phyloP scores from a whole-genome alignment of 2,329 filamentous ascomycete genomes.

The Coniella vitis region DNA sequence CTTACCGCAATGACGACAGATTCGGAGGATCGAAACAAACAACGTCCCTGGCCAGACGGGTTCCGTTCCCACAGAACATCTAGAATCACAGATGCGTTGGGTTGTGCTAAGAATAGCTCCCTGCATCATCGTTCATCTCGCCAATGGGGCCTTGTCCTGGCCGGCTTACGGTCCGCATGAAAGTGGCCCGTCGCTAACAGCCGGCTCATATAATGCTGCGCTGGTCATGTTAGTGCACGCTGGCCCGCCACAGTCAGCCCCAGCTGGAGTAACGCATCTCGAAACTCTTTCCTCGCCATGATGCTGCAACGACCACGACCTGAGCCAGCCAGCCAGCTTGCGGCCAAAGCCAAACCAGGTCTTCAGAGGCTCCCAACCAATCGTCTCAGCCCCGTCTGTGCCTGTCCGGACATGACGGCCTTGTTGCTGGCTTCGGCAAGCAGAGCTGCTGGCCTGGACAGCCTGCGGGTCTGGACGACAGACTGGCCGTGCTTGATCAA shows the following conservation, averaged over 20 bases:
- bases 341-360: conserved; percentile 5
- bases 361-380: conserved; percentile 6
- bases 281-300: conserved; percentile 8
- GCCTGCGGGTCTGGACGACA: not conserved
- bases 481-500: not conserved
- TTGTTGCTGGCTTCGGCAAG: not conserved
- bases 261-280: conserved; percentile 1
- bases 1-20: too few relatives aligned
- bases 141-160: conserved; percentile 7
- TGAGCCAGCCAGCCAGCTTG: conserved; percentile 10
- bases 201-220: not conserved
- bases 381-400: not conserved
- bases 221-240: conserved; percentile 8
- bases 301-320: not conserved
- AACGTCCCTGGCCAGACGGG: too few relatives aligned
- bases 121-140: not conserved
- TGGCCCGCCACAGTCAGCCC: not conserved
- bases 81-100: not conserved
- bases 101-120: conserved; percentile 8
- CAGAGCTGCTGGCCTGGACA: not conserved
- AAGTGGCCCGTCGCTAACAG: conserved; percentile 4
- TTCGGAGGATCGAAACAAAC: too few relatives aligned
- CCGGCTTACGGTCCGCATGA: conserved; percentile 2
- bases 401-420: not conserved
- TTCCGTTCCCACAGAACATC: not conserved